Evolutionary conservation across 768 basidiomycete species (phyloP).

Genomic region (Aureoboletus auriporus): DNA sequence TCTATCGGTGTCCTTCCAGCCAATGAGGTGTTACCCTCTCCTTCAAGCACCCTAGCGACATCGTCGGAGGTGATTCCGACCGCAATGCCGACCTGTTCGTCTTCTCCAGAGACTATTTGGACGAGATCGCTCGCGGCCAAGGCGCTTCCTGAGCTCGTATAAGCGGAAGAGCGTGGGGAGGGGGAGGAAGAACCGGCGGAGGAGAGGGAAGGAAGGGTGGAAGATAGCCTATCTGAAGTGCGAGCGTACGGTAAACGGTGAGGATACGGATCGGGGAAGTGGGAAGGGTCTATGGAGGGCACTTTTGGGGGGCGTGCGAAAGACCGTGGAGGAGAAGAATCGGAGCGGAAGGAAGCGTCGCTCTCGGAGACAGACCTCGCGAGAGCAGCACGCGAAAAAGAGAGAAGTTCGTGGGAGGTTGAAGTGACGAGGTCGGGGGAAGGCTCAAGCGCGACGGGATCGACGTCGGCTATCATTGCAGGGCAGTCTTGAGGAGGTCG

Average conservation of each 20-base stretch:
- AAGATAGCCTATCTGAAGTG: constrained; percentile 31
- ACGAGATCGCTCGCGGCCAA: constrained; percentile 61
- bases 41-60: constrained; percentile 56
- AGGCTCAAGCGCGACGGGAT: constrained; percentile 9
- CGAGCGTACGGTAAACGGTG: constrained; percentile 48
- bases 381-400: constrained; percentile 31
- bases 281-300: constrained; percentile 54
- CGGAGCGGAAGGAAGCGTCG: constrained; percentile 36
- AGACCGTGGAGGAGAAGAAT: constrained; percentile 31
- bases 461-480: constrained; percentile 11
- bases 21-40: constrained; percentile 43
- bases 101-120: constrained; percentile 56
- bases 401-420: constrained; percentile 17
- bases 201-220: constrained; percentile 56
- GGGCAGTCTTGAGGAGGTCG: neutral
- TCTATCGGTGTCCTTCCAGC: constrained; percentile 54
- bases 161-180: constrained; percentile 74
- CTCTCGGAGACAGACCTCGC: constrained; percentile 38
- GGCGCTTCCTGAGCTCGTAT: constrained; percentile 67
- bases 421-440: constrained; percentile 17
- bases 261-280: constrained; percentile 71
- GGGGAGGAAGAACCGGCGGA: constrained; percentile 67
- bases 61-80: constrained; percentile 66
- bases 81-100: constrained; percentile 49
- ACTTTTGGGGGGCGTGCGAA: constrained; percentile 44